Base-by-base conservation (phyloP, 2,329 filamentous ascomycete species). In the Xylariaceae sp. region DNA sequence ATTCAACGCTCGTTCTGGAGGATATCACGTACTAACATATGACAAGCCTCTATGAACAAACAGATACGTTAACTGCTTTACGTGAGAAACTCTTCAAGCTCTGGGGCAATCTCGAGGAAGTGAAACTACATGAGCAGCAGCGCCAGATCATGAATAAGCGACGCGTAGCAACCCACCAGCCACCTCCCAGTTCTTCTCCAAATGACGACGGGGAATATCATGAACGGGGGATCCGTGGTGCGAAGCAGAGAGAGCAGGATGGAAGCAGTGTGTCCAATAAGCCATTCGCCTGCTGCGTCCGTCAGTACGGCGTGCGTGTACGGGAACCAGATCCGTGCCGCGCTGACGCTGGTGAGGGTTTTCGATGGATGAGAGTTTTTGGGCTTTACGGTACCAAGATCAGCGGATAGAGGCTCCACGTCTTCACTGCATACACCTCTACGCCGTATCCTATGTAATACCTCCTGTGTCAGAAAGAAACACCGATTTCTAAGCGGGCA, bases 51-150 rank as follows among this genome's bases (percentile, higher is more conserved):
- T 78, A 77, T 18, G 66, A 70, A n/a, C 72, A 87, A 42, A 62
- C 70, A 2, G 48, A 68, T 0, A 64, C 71, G 1, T 72, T 94
- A 1, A 67, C 63, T 2, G 58, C 68, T 6, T 71, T 96, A 4
- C 80, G 82, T 47, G 82, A 95, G 61, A 85, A 80, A 61, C 75
- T 96, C 51, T 92, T 86, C 66, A 73, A 83, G 34, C 75, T 96
- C 1, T 97, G 92, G 92, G 92, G 92, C 1, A 82, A 96, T 56
- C 75, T 96, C 1, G 85, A 92, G 65, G 89, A 95, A 66, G 69
- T 74, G 45, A 89, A 88, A 66, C 63, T 64, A 2, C 67, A 63
- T 54, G 69, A 66, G 59, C 67, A 56, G 48, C 65, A 55, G 59
- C 67, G 43, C 39, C 59, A 50, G 56, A 57, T 53, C 55, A 61